phyloP scores from a whole-genome alignment of 768 basidiomycete genomes.

The Leccinum ochraceum region DNA sequence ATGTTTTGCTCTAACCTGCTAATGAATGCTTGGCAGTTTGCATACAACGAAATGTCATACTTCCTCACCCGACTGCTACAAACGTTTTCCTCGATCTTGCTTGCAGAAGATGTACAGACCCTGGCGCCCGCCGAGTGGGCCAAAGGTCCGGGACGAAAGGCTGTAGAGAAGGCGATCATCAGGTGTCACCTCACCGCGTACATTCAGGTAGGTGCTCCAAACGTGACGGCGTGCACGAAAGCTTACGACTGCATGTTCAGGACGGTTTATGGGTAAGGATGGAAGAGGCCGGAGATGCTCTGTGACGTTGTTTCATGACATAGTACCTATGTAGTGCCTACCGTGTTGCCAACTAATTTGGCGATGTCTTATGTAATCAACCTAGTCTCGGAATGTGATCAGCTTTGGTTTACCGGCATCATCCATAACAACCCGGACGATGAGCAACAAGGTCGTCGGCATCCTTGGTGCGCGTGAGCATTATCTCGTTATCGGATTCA shows the following conservation, averaged over 20 bases:
- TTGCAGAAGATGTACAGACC: conserved; percentile 48
- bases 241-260: conserved; percentile 10
- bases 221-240: neutral
- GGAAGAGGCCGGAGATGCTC: conserved; percentile 13
- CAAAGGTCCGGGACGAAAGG: conserved; percentile 35
- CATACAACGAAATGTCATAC: conserved; percentile 66
- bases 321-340: neutral
- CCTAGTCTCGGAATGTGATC: neutral
- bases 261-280: conserved; percentile 32
- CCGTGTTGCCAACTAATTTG: too few relatives aligned
- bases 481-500: neutral
- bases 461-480: conserved; percentile 34
- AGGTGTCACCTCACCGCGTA: conserved; percentile 57
- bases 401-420: neutral
- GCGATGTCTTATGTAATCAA: neutral
- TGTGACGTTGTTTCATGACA: neutral
- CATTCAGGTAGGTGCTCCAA: conserved; percentile 37
- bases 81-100: conserved; percentile 45
- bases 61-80: conserved; percentile 63
- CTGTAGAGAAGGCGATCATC: conserved; percentile 47
- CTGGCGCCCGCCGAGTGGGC: conserved; percentile 50
- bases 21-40: conserved; percentile 43
- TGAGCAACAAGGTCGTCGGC: conserved; percentile 31
- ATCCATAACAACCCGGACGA: neutral
- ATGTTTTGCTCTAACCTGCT: neutral